Base-by-base conservation (phyloP, 305 asterid genomes). In the Fraxinus platypoda region DNA sequence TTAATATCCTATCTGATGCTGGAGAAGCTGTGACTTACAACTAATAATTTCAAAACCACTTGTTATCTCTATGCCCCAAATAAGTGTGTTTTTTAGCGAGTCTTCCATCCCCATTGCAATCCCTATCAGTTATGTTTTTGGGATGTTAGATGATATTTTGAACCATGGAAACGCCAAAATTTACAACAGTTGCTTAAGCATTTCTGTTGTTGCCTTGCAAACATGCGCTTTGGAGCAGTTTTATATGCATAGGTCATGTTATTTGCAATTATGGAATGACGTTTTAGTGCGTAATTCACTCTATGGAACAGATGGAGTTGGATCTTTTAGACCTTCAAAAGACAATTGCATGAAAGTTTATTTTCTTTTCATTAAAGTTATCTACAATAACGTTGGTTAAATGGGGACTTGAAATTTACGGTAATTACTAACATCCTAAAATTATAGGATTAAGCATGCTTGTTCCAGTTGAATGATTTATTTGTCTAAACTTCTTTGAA, bases 311-410 rank as follows among this genome's bases (percentile, higher is more conserved):
- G 41, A 31, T 15, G 23, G 23, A 30, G 75, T 71, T 70, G 75
- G 75, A 71, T 71, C 75, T 71, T 70, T 71, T 71, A 71, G 75
- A 71, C 75, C 75, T 71, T 71, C 11, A 15, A 28, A 31, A 71
- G 9, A 71, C 23, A 6, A 31, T 68, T 30, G 75, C 41, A 13
- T 9, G 75, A 15, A 31, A 71, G 4, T 12, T 66, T 66, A 11
- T 66, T 66, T 66, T 28, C 15, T 72, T 34, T 31, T 31, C 76
- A 3, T 8, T 72, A 2, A 68, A 28, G 37, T 68, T 28, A 68
- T 28, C 74, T 3, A n/a, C 49, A 17, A 33, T 5, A 17, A 17
- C 11, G 9, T 13, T 72, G 46, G 21, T 72, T 49, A 72, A 68
- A 33, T 17, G 49, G 49, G 7, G 26, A 17, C 49, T 33, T 34